Conservation (phyloP, 129 eudicot species). For the Centaurea solstitialis region DNA sequence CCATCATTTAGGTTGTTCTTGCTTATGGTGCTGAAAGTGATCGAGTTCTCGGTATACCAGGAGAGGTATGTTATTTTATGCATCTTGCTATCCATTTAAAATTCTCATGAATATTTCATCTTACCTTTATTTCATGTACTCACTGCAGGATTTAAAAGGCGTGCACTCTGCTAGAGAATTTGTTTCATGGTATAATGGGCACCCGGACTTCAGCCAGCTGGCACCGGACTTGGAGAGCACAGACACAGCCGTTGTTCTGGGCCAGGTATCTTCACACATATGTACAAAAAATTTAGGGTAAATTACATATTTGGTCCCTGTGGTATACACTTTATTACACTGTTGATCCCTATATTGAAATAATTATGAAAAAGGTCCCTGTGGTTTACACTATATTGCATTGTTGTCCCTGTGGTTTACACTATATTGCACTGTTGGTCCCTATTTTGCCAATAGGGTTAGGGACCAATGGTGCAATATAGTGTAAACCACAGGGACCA, state of each 20-base stretch:
- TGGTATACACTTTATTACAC: no score
- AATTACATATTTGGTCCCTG: no score
- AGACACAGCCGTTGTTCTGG: constrained; percentile 95
- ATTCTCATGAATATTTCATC: background rate
- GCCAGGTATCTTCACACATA: constrained; percentile 62
- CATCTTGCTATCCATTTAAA: background rate
- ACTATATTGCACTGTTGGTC: no score
- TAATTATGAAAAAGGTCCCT: no score
- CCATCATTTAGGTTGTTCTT: constrained; percentile 74
- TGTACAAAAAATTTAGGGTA: no score
- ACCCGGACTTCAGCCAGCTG: constrained; percentile 75
- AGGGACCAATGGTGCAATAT: no score
- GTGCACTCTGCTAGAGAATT: constrained; percentile 93
- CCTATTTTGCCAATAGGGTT: no score
- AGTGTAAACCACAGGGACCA: no score
- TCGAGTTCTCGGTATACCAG: constrained; percentile 73
- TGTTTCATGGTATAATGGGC: constrained; percentile 99
- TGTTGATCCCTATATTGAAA: no score
- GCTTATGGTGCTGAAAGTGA: constrained; percentile 99
- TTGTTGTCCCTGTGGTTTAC: no score
- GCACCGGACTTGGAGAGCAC: constrained; percentile 72
- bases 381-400: no score
- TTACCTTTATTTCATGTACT: constrained; percentile 2
- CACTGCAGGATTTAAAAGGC: constrained; percentile 66
- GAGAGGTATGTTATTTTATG: constrained; percentile 57